A percentile compares a stretch with the other conserved stretches of the same genome.
These are phyloP conservation scores for Bertia moriformis DNA, from an alignment of 2,329 filamentous ascomycete species.

Conservation along the genomic window DNA sequence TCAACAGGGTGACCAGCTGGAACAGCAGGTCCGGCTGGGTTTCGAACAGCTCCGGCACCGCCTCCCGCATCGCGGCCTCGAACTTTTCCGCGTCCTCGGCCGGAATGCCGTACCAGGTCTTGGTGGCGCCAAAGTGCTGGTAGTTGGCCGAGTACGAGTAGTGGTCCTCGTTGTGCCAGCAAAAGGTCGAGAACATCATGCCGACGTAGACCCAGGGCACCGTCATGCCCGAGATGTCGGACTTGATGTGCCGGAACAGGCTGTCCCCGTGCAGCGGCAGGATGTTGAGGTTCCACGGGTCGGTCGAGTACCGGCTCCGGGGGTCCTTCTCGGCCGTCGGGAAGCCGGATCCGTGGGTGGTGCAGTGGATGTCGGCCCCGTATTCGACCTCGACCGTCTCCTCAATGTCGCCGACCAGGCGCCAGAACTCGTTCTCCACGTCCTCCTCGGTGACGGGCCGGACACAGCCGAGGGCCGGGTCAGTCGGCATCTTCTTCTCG, in stretches of 20 bases:
- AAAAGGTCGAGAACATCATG: conserved; percentile 99
- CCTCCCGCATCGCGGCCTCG: conserved; percentile 84
- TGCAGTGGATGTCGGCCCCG: conserved; percentile 93
- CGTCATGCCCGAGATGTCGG: conserved; percentile 97
- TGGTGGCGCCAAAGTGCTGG: conserved; percentile 93
- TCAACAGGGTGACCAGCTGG: conserved; percentile 89
- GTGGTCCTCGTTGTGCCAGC: conserved; percentile 98
- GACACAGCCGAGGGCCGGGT: conserved; percentile 69
- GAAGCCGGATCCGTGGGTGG: conserved; percentile 92
- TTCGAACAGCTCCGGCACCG: conserved; percentile 90
- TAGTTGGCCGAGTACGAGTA: conserved; percentile 97
- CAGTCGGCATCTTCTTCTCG: conserved; percentile 74
- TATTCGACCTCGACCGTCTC: conserved; percentile 97
- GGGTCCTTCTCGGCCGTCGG: conserved; percentile 87
- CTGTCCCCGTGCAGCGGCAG: conserved; percentile 82
- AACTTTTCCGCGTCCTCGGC: conserved; percentile 89
- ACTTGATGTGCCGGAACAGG: conserved; percentile 91
- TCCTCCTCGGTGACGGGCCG: conserved; percentile 83
- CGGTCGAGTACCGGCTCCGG: conserved; percentile 69
- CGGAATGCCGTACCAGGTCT: conserved; percentile 98
- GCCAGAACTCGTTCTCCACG: conserved; percentile 93
- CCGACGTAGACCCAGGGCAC: conserved; percentile 98
- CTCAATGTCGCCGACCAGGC: conserved; percentile 80
- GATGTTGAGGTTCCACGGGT: conserved; percentile 92
- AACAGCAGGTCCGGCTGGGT: conserved; percentile 92